A percentile compares a stretch with the other conserved stretches of the same genome.
phyloP scores from a whole-genome alignment of 768 basidiomycete species.

The Lyophyllum decastes region DNA sequence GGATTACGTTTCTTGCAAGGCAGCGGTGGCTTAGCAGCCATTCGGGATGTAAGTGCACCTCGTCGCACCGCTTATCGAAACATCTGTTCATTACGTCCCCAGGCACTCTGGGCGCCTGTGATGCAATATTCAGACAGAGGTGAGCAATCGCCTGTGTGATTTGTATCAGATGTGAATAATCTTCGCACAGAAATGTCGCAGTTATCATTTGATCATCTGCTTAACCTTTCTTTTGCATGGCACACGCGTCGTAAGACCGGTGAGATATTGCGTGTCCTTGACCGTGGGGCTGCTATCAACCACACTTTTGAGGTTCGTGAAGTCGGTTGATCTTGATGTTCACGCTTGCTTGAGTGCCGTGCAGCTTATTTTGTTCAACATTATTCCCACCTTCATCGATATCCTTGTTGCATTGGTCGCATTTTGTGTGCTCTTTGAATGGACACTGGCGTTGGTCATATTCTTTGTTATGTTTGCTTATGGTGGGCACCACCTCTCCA shows the following conservation, averaged over 20 bases:
- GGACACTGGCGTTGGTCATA: constrained; percentile 66
- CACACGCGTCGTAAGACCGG: constrained; percentile 84
- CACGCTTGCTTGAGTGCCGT: constrained; percentile 4
- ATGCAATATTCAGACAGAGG: constrained; percentile 86
- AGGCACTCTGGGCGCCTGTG: constrained; percentile 84
- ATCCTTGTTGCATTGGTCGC: constrained; percentile 68
- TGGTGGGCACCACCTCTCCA: constrained; percentile 38
- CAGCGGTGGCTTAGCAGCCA: constrained; percentile 70
- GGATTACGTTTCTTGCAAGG: constrained; percentile 74
- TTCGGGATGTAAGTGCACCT: constrained; percentile 54
- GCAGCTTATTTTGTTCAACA: constrained; percentile 80
- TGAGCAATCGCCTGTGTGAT: constrained; percentile 14
- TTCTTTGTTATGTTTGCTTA: constrained; percentile 76
- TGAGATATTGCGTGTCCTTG: constrained; percentile 79
- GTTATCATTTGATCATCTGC: constrained; percentile 82
- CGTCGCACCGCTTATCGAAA: neutral
- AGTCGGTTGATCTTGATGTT: neutral
- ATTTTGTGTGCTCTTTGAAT: constrained; percentile 65
- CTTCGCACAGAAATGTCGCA: constrained; percentile 71
- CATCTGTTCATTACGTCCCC: neutral
- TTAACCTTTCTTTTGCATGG: constrained; percentile 85
- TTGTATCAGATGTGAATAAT: constrained; percentile 2
- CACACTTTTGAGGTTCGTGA: constrained; percentile 64
- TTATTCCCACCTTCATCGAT: constrained; percentile 83
- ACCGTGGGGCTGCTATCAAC: constrained; percentile 86